Conservation (phyloP, 2,329 filamentous ascomycete genomes). For the Huntiella decipiens region DNA sequence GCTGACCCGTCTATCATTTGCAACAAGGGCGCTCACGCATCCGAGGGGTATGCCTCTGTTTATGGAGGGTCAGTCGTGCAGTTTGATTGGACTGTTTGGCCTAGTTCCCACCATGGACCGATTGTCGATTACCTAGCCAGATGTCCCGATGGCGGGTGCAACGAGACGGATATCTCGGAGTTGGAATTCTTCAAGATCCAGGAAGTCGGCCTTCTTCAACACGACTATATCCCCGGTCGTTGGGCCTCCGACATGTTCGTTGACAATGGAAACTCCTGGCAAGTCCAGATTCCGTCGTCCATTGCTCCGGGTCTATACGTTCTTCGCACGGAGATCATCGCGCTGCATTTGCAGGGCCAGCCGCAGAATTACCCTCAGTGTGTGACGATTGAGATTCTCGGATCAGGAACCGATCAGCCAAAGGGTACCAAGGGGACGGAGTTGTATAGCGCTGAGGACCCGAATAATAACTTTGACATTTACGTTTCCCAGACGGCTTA, state of each 20-base stretch:
- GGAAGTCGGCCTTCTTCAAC: slow-evolving; percentile 30
- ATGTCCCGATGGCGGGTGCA: slow-evolving; percentile 32
- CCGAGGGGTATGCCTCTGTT: slow-evolving; percentile 24
- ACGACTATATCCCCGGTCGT: slow-evolving; percentile 21
- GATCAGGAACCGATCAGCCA: slow-evolving; percentile 18
- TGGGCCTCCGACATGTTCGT: slow-evolving; percentile 39
- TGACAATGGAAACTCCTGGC: slow-evolving; percentile 26
- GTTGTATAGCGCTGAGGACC: slow-evolving; percentile 20
- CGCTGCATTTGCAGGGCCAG: slow-evolving; percentile 28
- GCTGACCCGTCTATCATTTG: slow-evolving; percentile 27
- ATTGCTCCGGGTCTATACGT: slow-evolving; percentile 34
- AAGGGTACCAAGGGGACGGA: slow-evolving; percentile 18
- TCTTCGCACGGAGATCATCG: slow-evolving; percentile 36
- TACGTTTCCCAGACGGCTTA: slow-evolving; percentile 13
- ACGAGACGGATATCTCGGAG: slow-evolving; percentile 27
- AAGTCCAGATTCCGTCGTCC: slow-evolving; percentile 26
- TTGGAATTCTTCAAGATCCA: slow-evolving; percentile 43
- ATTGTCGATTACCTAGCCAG: slow-evolving; percentile 41
- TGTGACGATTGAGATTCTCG: slow-evolving; percentile 28
- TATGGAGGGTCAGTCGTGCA: slow-evolving; percentile 39
- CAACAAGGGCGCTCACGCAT: slow-evolving; percentile 24
- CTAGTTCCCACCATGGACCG: slow-evolving; percentile 42
- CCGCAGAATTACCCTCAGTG: slow-evolving; percentile 36
- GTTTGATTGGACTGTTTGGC: slow-evolving; percentile 47
- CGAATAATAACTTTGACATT: slow-evolving; percentile 20